These are phyloP conservation scores for Rhexocercosporidium sp. DNA, from an alignment of 2,329 filamentous ascomycete genomes.

Conservation along the genomic window DNA sequence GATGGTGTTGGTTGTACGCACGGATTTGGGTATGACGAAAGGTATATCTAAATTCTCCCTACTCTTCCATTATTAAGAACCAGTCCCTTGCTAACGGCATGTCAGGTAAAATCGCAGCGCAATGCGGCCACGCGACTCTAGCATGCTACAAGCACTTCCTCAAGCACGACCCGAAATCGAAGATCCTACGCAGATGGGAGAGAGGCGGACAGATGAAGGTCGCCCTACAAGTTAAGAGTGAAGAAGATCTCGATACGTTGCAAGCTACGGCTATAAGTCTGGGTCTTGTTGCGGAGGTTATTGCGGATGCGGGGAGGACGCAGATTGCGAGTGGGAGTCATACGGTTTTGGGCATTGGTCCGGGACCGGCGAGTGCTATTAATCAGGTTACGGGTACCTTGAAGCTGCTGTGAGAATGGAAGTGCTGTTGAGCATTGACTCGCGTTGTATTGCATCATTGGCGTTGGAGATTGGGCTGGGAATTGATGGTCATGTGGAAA, in stretches of 20 bases:
- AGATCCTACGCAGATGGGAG: slow-evolving; percentile 85
- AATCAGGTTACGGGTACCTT: slow-evolving; percentile 84
- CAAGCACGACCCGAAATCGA: slow-evolving; percentile 57
- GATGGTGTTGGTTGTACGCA: slow-evolving; percentile 88
- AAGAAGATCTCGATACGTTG: slow-evolving; percentile 77
- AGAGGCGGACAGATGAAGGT: slow-evolving; percentile 88
- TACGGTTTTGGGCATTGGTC: slow-evolving; percentile 86
- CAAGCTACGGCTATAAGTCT: slow-evolving; percentile 82
- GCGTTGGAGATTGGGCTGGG: background rate
- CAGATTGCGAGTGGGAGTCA: slow-evolving; percentile 94
- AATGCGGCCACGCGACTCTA: slow-evolving; percentile 94
- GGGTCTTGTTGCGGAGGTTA: slow-evolving; percentile 86
- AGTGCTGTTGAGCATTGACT: background rate
- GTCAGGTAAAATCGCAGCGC: slow-evolving; percentile 93
- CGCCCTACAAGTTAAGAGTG: slow-evolving; percentile 84
- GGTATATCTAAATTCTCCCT: slow-evolving; percentile 57
- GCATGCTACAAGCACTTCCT: slow-evolving; percentile 92
- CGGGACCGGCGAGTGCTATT: slow-evolving; percentile 83
- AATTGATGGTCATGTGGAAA: background rate
- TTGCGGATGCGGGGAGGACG: slow-evolving; percentile 94
- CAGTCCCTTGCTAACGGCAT: slow-evolving; percentile 5
- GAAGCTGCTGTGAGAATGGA: slow-evolving; percentile 72
- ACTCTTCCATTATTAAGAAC: slow-evolving; percentile 14
- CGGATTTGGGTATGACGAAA: slow-evolving; percentile 96
- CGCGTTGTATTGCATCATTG: background rate